Conservation (phyloP, 78 protist genomes). For the Dictyostelium brefeldianum region DNA sequence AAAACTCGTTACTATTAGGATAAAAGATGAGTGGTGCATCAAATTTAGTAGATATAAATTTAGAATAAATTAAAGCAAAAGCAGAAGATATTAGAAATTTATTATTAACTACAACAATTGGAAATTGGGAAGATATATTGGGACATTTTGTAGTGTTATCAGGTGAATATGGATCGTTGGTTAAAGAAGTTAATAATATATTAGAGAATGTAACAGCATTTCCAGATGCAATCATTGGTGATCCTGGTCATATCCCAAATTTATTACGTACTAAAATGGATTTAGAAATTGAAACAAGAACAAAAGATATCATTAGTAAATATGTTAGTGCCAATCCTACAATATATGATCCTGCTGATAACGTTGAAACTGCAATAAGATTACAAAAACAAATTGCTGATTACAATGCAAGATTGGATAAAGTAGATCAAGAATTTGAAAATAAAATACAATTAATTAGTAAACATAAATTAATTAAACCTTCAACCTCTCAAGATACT, state of each 20-base stretch:
- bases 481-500: slow-evolving; percentile 1
- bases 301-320: background rate
- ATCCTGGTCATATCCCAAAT: slow-evolving; percentile 52
- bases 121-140: slow-evolving; percentile 60
- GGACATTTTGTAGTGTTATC: slow-evolving; percentile 57
- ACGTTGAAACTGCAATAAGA: background rate
- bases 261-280: slow-evolving; percentile 41
- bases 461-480: slow-evolving; percentile 32
- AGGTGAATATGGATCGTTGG: slow-evolving; percentile 63
- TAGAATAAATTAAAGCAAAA: slow-evolving; percentile 59
- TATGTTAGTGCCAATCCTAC: background rate
- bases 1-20: background rate
- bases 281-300: slow-evolving; percentile 23
- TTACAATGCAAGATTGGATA: slow-evolving; percentile 20
- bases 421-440: slow-evolving; percentile 29
- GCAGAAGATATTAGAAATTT: slow-evolving; percentile 63
- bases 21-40: background rate
- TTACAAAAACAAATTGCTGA: background rate
- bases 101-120: slow-evolving; percentile 41
- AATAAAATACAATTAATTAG: background rate
- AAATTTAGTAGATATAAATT: slow-evolving; percentile 33
- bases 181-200: slow-evolving; percentile 14
- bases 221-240: slow-evolving; percentile 20
- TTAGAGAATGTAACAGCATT: slow-evolving; percentile 8
- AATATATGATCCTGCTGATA: background rate